These are phyloP conservation scores for Cutaneotrichosporon mucoides DNA, from an alignment of 1,284 basidiomycete species.

Conservation along the genomic window DNA sequence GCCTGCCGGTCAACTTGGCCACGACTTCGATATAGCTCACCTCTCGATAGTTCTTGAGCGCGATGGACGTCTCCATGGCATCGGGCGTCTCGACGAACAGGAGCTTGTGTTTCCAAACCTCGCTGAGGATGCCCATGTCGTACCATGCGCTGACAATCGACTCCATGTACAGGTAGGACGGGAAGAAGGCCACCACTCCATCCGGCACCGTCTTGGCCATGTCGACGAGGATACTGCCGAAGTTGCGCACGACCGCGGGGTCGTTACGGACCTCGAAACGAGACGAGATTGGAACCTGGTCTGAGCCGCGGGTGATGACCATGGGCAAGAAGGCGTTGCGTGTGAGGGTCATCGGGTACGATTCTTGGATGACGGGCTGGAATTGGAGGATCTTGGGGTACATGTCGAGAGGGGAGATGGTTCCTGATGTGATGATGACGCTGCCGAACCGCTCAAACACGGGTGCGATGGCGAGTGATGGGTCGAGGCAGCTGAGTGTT, in stretches of 20 bases:
- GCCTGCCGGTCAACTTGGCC: constrained; percentile 57
- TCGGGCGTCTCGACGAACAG: constrained; percentile 99
- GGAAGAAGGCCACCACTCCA: constrained; percentile 99
- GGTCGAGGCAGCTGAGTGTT: constrained; percentile 91
- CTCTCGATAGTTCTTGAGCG: constrained; percentile 92
- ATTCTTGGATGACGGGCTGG: constrained; percentile 93
- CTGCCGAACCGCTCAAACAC: constrained; percentile 98
- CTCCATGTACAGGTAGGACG: constrained; percentile 99
- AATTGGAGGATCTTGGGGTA: constrained; percentile 99
- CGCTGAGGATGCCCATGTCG: constrained; percentile 99
- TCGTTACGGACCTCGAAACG: constrained; percentile 99
- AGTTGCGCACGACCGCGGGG: constrained; percentile 97
- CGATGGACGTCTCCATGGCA: constrained; percentile 97
- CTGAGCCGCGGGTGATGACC: constrained; percentile 95
- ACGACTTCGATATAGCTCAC: constrained; percentile 49
- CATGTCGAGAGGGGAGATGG: constrained; percentile 98
- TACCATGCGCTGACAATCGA: constrained; percentile 99
- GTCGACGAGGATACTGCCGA: constrained; percentile 96
- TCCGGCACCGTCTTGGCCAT: constrained; percentile 98
- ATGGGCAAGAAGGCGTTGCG: constrained; percentile 97
- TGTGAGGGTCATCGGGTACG: constrained; percentile 96
- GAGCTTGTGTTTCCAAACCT: constrained; percentile 99
- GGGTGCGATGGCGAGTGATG: constrained; percentile 94
- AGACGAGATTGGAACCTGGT: constrained; percentile 98
- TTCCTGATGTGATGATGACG: constrained; percentile 98